phyloP scores from a whole-genome alignment of 768 basidiomycete genomes.

The Gloeopeniophorella convolvens region DNA sequence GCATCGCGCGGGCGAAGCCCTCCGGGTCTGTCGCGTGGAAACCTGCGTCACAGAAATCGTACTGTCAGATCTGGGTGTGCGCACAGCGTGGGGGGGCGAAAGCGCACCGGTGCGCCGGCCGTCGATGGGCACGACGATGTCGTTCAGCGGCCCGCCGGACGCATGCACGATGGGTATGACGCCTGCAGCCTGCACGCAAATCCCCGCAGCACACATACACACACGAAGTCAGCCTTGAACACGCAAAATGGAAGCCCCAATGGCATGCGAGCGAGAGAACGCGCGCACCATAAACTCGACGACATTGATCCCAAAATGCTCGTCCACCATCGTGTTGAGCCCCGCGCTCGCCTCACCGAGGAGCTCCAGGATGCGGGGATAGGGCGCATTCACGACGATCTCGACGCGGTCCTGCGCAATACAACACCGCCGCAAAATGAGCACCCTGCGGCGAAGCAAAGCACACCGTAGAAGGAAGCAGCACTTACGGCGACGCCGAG shows the following conservation, averaged over 20 bases:
- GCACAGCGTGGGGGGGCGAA: not conserved
- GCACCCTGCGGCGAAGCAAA: not conserved
- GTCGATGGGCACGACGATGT: slow-evolving; percentile 81
- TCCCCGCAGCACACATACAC: too few species aligned
- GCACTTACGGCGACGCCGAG: slow-evolving; percentile 56
- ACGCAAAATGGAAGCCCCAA: too few species aligned
- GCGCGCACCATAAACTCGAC: slow-evolving; percentile 89
- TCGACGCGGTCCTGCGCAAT: slow-evolving; percentile 52
- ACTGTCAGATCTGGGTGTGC: not conserved
- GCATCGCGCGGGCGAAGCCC: slow-evolving; percentile 61
- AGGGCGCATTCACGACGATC: slow-evolving; percentile 82
- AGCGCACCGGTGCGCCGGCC: slow-evolving; percentile 59
- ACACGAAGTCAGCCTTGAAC: too few species aligned
- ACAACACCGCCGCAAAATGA: not conserved
- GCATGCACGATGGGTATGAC: slow-evolving; percentile 89
- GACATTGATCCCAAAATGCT: slow-evolving; percentile 97
- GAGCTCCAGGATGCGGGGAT: slow-evolving; percentile 59
- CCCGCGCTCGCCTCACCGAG: slow-evolving; percentile 76
- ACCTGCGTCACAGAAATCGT: slow-evolving; percentile 41
- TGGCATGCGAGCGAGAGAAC: slow-evolving; percentile 7
- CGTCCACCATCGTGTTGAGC: slow-evolving; percentile 94
- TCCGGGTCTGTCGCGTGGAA: slow-evolving; percentile 68
- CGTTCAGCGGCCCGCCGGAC: slow-evolving; percentile 85
- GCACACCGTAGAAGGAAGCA: too few species aligned
- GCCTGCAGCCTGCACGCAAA: slow-evolving; percentile 84